phyloP scores from a whole-genome alignment of 176 grass and related monocot species.

The Luzula sylvatica region DNA sequence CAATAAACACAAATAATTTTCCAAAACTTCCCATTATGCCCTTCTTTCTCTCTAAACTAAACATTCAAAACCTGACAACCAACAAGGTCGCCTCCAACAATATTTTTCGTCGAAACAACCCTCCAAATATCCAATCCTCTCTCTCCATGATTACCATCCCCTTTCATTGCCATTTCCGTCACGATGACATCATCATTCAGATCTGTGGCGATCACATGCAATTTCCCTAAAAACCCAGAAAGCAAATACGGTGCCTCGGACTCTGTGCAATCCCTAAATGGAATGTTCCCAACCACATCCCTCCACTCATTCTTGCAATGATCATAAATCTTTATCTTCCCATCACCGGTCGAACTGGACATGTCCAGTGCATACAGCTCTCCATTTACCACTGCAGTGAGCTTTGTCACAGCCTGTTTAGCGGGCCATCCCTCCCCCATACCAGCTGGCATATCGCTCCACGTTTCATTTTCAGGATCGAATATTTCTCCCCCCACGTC shows the following conservation, averaged over 20 bases:
- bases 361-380: slow-evolving; percentile 73
- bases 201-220: slow-evolving; percentile 57
- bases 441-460: slow-evolving; percentile 62
- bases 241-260: slow-evolving; percentile 47
- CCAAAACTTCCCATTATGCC: too few relatives aligned
- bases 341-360: slow-evolving; percentile 31
- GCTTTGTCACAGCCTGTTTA: slow-evolving; percentile 54
- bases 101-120: slow-evolving; percentile 34
- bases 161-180: slow-evolving; percentile 1
- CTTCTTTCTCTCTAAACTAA: slow-evolving; percentile 24
- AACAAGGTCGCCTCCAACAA: slow-evolving; percentile 51
- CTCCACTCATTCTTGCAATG: slow-evolving; percentile 62
- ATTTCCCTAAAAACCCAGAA: slow-evolving; percentile 46
- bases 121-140: slow-evolving; percentile 44
- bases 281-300: slow-evolving; percentile 33
- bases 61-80: slow-evolving; percentile 57
- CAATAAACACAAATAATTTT: too few relatives aligned
- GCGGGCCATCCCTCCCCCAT: slow-evolving; percentile 78
- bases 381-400: slow-evolving; percentile 46
- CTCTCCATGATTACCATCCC: slow-evolving; percentile 2
- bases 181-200: slow-evolving; percentile 28
- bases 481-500: slow-evolving; percentile 73
- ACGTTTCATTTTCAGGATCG: slow-evolving; percentile 44
- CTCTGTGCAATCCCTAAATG: slow-evolving; percentile 32
- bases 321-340: slow-evolving; percentile 72